Conservation (phyloP, 345 rosid species). For the Lumnitzera racemosa region DNA sequence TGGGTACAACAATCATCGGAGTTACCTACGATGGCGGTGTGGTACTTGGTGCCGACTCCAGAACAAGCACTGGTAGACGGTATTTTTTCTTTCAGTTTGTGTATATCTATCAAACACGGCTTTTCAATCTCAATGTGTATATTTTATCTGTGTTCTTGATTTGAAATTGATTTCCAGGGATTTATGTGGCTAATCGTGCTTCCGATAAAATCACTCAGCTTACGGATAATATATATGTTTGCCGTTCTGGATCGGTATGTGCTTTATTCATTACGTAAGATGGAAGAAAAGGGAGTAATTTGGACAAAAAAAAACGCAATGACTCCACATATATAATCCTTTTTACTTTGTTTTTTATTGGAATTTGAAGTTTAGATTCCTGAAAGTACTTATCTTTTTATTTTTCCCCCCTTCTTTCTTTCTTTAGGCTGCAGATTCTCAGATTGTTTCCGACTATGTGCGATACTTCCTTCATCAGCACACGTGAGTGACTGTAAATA, state of each 20-base stretch:
- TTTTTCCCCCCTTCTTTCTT: background rate
- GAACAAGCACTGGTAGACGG: constrained; percentile 89
- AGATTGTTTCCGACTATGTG: constrained; percentile 85
- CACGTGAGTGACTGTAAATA: constrained; percentile 48
- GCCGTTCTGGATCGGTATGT: constrained; percentile 99
- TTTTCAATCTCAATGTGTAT: constrained; percentile 3
- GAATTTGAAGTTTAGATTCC: too few relatives aligned
- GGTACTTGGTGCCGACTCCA: constrained; percentile 97
- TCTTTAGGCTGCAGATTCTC: constrained; percentile 94
- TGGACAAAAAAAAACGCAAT: too few relatives aligned
- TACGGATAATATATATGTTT: constrained; percentile 85
- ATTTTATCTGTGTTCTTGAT: background rate
- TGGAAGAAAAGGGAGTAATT: too few relatives aligned
- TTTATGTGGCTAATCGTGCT: constrained; percentile 90
- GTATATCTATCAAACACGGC: too few relatives aligned
- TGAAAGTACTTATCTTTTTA: too few relatives aligned
- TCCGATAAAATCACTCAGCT: constrained; percentile 93
- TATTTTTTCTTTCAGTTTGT: background rate
- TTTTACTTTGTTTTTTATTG: background rate
- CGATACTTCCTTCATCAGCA: constrained; percentile 95
- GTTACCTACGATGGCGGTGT: constrained; percentile 98
- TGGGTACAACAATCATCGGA: constrained; percentile 98
- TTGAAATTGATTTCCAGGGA: constrained; percentile 26
- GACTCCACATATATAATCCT: too few relatives aligned
- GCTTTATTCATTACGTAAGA: too few relatives aligned